phyloP scores from a whole-genome alignment of 345 rosid genomes.

The Bruguiera parviflora region DNA sequence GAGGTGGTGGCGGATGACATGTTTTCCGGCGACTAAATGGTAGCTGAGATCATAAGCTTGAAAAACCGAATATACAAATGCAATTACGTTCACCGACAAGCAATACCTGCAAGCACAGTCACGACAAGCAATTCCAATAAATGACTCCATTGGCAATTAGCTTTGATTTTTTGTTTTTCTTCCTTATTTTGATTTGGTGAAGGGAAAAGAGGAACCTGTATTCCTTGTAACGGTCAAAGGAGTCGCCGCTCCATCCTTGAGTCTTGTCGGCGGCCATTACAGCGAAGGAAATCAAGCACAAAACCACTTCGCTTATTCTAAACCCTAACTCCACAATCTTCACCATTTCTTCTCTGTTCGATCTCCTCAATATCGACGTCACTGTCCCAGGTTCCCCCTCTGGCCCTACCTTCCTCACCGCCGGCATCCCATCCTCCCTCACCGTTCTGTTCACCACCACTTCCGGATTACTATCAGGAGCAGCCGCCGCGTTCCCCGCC shows the following conservation, averaged over 20 bases:
- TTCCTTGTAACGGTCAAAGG: constrained; percentile 87
- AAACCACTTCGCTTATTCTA: constrained; percentile 55
- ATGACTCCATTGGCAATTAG: background rate
- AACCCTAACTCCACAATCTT: constrained; percentile 52
- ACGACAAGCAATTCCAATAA: background rate
- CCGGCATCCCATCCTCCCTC: constrained; percentile 27
- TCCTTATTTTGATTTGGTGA: background rate
- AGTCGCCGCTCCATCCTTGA: constrained; percentile 97
- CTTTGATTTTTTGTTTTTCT: background rate
- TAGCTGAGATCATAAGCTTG: constrained; percentile 63
- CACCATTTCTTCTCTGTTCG: constrained; percentile 37
- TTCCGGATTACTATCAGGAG: too few species aligned
- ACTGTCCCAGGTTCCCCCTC: constrained; percentile 21
- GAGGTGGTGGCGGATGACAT: constrained; percentile 48
- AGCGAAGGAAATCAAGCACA: constrained; percentile 86
- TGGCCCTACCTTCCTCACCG: constrained; percentile 34
- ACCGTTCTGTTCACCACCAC: constrained; percentile 39
- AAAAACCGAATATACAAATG: constrained; percentile 63
- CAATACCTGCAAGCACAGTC: constrained; percentile 57
- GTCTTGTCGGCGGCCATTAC: constrained; percentile 97
- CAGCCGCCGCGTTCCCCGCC: background rate
- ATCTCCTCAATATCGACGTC: constrained; percentile 31
- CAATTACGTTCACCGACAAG: constrained; percentile 72
- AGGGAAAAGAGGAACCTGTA: constrained; percentile 50
- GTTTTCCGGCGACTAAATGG: constrained; percentile 47